These are phyloP conservation scores for Fragaria vesca DNA, from an alignment of 306 rosid species.

Conservation along the genomic window DNA sequence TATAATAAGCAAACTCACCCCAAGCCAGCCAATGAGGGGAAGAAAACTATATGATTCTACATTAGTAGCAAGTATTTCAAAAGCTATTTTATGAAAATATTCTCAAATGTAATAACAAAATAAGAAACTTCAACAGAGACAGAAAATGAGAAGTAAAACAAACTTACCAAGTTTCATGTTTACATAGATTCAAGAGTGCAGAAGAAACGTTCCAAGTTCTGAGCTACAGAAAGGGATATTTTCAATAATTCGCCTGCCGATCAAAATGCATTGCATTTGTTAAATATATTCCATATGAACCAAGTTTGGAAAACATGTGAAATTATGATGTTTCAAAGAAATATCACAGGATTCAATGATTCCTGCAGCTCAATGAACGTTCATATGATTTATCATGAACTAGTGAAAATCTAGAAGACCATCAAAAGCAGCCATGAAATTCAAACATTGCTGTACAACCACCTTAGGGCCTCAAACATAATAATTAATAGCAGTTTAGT, in stretches of 20 bases:
- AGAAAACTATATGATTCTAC: not conserved
- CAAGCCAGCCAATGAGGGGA: not conserved
- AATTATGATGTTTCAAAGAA: constrained; percentile 19
- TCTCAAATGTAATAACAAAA: not conserved
- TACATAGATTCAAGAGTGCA: constrained; percentile 21
- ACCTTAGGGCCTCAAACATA: not conserved
- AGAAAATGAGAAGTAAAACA: not conserved
- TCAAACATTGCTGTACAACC: not conserved
- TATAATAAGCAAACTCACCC: not conserved
- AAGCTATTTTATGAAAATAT: not conserved
- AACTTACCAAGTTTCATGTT: constrained; percentile 81
- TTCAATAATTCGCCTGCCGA: constrained; percentile 38
- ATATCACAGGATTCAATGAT: not conserved
- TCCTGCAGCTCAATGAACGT: not conserved
- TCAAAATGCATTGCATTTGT: constrained; percentile 23
- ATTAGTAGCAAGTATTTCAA: not conserved
- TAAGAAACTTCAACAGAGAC: not conserved
- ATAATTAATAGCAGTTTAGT: not conserved
- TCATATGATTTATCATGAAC: not conserved
- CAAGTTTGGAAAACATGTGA: not conserved
- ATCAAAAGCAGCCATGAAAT: constrained; percentile 5
- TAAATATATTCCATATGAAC: constrained; percentile 3
- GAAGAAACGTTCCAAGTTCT: constrained; percentile 28
- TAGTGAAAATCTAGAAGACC: not conserved
- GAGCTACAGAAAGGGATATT: constrained; percentile 12